Percentiles rank a stretch among this genome's conserved stretches.
These are phyloP conservation scores for Fusarium tjaetaba DNA, from an alignment of 2,329 filamentous ascomycete genomes.

Conservation along the genomic window DNA sequence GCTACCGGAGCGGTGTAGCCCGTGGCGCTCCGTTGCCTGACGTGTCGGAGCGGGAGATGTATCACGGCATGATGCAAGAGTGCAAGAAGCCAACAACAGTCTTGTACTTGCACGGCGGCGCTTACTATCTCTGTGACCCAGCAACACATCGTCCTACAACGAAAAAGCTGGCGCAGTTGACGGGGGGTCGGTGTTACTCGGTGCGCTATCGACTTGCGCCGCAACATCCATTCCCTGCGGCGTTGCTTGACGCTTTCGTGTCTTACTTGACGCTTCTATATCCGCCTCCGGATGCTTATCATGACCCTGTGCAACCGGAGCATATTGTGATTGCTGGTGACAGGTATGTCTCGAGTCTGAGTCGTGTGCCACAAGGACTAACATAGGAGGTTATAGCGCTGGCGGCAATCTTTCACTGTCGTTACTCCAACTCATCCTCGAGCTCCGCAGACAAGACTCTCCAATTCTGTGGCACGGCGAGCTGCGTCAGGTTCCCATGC, in stretches of 20 bases:
- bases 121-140: conserved; percentile 78
- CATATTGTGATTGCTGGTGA: conserved; percentile 80
- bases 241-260: conserved; percentile 76
- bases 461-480: conserved; percentile 70
- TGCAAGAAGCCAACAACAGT: conserved; percentile 70
- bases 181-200: conserved; percentile 74
- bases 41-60: conserved; percentile 72
- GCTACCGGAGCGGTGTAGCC: conserved; percentile 67
- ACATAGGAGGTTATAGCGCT: conserved; percentile 58
- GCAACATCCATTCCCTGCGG: conserved; percentile 78
- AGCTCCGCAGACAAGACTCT: conserved; percentile 60
- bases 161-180: conserved; percentile 71
- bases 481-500: conserved; percentile 68
- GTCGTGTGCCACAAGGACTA: conserved; percentile 12
- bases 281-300: conserved; percentile 73
- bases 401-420: conserved; percentile 76
- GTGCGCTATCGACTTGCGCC: conserved; percentile 81
- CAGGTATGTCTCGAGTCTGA: conserved; percentile 52
- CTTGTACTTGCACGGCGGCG: conserved; percentile 81
- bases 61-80: conserved; percentile 73
- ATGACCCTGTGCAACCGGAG: conserved; percentile 70
- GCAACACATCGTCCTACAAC: conserved; percentile 68
- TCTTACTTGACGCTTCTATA: conserved; percentile 79
- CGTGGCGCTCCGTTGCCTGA: conserved; percentile 61
- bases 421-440: conserved; percentile 74